Evolutionary conservation across 2,329 filamentous ascomycete genomes (phyloP).

Genomic region (Phoma sp.): DNA sequence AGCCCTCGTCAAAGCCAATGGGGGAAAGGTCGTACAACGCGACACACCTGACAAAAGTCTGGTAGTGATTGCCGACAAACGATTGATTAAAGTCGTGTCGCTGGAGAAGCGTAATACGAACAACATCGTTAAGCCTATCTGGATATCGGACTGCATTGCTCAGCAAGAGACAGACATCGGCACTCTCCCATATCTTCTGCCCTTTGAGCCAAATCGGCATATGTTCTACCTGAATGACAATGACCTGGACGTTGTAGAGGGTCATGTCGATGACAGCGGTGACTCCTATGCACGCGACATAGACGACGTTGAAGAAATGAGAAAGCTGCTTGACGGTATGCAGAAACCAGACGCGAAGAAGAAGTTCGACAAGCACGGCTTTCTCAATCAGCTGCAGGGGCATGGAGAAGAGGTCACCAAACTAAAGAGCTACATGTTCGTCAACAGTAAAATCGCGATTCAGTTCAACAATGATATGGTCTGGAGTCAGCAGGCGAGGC

Average conservation of each 20-base stretch:
- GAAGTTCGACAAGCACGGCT: conserved; percentile 24
- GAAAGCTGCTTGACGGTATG: conserved; percentile 48
- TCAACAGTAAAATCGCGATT: conserved; percentile 32
- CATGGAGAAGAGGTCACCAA: conserved; percentile 31
- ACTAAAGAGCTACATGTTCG: conserved; percentile 42
- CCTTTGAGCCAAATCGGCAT: conserved; percentile 70
- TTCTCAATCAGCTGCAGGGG: conserved; percentile 37
- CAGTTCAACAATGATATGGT: conserved; percentile 11
- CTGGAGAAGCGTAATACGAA: conserved; percentile 73
- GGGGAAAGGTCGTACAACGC: conserved; percentile 78
- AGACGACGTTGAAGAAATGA: conserved; percentile 65
- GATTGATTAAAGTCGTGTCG: conserved; percentile 79
- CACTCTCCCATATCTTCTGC: conserved; percentile 64
- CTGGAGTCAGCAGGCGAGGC: conserved; percentile 41
- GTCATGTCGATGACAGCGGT: conserved; percentile 75
- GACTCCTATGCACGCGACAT: conserved; percentile 83
- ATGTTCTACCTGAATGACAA: conserved; percentile 72
- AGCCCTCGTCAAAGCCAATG: conserved; percentile 79
- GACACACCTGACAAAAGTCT: conserved; percentile 67
- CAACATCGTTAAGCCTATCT: conserved; percentile 78
- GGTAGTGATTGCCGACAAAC: conserved; percentile 80
- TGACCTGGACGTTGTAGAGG: conserved; percentile 60
- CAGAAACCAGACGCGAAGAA: conserved; percentile 23
- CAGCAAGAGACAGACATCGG: conserved; percentile 62
- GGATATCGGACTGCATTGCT: conserved; percentile 82